Conservation (phyloP, 208 protist species). For the Leishmania mexicana region DNA sequence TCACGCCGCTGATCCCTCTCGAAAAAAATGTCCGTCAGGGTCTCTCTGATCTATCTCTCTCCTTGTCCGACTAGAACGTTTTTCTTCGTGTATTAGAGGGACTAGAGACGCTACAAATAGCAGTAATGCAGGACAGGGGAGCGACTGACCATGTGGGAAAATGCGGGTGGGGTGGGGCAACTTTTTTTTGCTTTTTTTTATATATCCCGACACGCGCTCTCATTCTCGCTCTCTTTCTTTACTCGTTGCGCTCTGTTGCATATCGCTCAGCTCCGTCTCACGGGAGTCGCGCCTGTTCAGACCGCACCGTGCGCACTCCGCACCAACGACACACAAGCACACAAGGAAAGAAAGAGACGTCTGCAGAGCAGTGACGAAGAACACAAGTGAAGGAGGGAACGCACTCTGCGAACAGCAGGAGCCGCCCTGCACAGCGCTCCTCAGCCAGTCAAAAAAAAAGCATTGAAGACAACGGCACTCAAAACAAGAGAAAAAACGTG, state of each 20-base stretch:
- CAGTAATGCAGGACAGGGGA: neutral
- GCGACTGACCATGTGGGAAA: neutral
- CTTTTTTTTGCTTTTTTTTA: neutral
- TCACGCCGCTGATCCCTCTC: neutral
- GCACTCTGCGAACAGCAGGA: neutral
- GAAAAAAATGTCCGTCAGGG: neutral
- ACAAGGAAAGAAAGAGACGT: neutral
- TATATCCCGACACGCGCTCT: neutral
- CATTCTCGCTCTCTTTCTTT: neutral
- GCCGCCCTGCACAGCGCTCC: neutral
- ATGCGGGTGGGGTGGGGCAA: neutral
- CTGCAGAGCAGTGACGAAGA: neutral
- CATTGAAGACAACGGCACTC: neutral
- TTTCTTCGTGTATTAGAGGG: neutral
- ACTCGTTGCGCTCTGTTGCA: neutral
- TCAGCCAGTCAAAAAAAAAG: neutral
- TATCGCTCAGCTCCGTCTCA: neutral
- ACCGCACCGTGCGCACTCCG: neutral
- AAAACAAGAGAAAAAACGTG: neutral
- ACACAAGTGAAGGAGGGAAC: neutral
- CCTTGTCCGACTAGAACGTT: neutral
- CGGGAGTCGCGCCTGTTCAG: neutral
- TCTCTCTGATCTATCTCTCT: neutral
- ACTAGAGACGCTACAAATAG: neutral
- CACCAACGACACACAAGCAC: neutral